A percentile compares a stretch with the other conserved stretches of the same genome.
Conservation (phyloP, 345 rosid genomes). For the Nephelium lappaceum region DNA sequence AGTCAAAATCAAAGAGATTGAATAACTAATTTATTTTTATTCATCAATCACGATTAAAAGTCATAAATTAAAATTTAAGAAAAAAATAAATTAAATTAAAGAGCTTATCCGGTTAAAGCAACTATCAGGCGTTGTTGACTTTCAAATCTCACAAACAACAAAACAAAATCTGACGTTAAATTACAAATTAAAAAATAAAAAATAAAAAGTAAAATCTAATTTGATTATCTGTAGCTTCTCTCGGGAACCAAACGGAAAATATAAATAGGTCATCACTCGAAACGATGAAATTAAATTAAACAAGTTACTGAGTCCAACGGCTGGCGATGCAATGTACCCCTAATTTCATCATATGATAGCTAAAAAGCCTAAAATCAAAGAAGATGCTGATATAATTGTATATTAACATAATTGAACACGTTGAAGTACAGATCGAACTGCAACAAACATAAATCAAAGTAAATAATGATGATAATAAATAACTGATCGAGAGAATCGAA, state of each 20-base stretch:
- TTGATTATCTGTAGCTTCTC: too few species aligned
- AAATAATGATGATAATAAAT: neutral
- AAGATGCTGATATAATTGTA: neutral
- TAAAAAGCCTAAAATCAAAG: neutral
- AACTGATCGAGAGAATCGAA: neutral
- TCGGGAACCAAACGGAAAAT: too few species aligned
- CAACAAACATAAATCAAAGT: neutral
- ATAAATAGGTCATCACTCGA: neutral
- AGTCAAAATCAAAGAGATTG: neutral
- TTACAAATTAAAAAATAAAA: neutral
- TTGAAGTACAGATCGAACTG: slow-evolving; percentile 8
- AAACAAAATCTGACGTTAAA: neutral
- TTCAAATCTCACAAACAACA: neutral
- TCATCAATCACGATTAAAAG: neutral
- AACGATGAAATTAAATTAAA: neutral
- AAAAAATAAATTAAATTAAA: neutral
- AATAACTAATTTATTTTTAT: neutral
- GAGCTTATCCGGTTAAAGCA: neutral
- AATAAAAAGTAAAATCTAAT: too few species aligned
- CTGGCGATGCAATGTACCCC: slow-evolving; percentile 14
- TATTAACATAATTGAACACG: neutral
- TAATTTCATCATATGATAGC: neutral
- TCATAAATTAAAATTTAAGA: neutral
- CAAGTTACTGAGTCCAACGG: neutral
- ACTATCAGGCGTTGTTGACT: neutral